Percentiles rank a stretch among this genome's conserved stretches.
These are phyloP conservation scores for Solanum lignicaule DNA, from an alignment of 257 asterid genomes.

Conservation along the genomic window DNA sequence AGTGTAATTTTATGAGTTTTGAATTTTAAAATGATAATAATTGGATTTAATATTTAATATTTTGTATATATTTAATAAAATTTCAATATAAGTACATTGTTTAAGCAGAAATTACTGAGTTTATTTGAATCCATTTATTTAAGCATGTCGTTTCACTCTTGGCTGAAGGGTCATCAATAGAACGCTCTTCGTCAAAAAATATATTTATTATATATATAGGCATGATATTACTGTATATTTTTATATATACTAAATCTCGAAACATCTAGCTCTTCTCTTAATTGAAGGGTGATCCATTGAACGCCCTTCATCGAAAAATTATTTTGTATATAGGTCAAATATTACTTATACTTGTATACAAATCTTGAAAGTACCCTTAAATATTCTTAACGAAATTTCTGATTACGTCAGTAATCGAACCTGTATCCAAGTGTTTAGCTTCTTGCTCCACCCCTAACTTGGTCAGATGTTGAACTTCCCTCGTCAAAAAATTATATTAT, in stretches of 20 bases:
- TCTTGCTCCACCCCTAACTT: not conserved
- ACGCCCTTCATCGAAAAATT: too few species aligned
- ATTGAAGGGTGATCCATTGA: too few species aligned
- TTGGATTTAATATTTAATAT: not conserved
- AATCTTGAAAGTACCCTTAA: not conserved
- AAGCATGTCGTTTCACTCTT: not conserved
- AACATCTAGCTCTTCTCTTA: not conserved
- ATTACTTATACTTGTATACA: too few species aligned
- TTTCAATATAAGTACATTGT: not conserved
- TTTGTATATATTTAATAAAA: not conserved
- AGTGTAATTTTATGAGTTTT: not conserved
- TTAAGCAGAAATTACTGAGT: not conserved
- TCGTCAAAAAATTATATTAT: not conserved
- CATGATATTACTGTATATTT: too few species aligned
- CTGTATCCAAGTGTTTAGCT: not conserved
- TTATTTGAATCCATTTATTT: not conserved
- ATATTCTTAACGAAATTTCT: too few species aligned
- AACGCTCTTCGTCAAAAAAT: not conserved
- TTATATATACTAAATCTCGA: too few species aligned
- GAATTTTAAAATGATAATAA: not conserved
- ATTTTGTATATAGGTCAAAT: too few species aligned
- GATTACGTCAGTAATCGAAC: not conserved
- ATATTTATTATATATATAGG: not conserved
- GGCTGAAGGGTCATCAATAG: not conserved
- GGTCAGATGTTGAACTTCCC: too few species aligned